Conservation (phyloP, 129 eudicot genomes). For the Ambrosia artemisiifolia region DNA sequence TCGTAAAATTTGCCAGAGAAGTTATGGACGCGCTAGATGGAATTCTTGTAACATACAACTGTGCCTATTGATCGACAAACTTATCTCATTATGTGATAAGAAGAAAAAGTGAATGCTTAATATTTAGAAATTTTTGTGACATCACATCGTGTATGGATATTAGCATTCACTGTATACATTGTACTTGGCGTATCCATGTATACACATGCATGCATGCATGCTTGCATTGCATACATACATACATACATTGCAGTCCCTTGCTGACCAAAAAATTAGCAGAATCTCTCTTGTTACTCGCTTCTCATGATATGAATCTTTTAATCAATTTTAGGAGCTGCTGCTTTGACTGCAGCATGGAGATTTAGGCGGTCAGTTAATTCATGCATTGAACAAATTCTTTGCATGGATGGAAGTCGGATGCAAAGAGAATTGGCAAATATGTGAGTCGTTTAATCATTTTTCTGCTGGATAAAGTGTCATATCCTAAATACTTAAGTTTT, state of each 20-base stretch:
- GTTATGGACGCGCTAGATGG: too few relatives aligned
- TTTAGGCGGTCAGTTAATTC: slow-evolving; percentile 50
- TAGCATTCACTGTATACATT: background rate
- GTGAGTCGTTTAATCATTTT: slow-evolving; percentile 39
- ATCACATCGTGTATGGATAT: background rate
- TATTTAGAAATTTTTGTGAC: background rate
- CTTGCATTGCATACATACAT: background rate
- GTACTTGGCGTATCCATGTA: background rate
- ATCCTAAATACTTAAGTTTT: background rate
- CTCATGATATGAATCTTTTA: slow-evolving; percentile 2
- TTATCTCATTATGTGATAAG: background rate
- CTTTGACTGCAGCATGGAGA: slow-evolving; percentile 51
- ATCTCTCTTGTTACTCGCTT: background rate
- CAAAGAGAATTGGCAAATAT: slow-evolving; percentile 69
- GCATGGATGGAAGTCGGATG: slow-evolving; percentile 71
- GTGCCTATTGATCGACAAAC: background rate
- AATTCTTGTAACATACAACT: too few relatives aligned
- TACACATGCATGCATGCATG: background rate
- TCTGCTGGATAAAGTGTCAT: background rate
- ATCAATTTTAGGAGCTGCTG: slow-evolving; percentile 50
- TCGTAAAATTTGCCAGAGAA: background rate
- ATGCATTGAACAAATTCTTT: slow-evolving; percentile 56
- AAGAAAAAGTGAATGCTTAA: background rate
- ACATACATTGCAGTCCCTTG: background rate
- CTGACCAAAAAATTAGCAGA: background rate